phyloP scores from a whole-genome alignment of 495 filamentous ascomycete species.

The Massariosphaeria phaeospora region DNA sequence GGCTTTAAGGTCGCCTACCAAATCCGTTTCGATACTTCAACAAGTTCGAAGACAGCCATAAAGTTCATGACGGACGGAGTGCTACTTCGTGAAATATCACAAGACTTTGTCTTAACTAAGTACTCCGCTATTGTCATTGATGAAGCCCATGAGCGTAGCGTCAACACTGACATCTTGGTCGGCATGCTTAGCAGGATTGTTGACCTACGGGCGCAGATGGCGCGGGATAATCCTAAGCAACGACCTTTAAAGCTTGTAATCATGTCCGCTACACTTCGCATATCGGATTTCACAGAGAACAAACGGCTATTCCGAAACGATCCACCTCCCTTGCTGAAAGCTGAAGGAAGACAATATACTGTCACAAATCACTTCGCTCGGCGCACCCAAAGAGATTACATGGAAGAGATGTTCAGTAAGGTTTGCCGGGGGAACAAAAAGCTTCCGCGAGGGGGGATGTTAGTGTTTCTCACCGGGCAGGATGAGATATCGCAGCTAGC shows the following conservation, averaged over 20 bases:
- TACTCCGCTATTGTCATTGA: slow-evolving; percentile 95
- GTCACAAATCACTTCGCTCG: slow-evolving; percentile 87
- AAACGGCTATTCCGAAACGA: slow-evolving; percentile 65
- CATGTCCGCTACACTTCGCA: slow-evolving; percentile 92
- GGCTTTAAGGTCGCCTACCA: slow-evolving; percentile 72
- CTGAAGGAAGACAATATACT: slow-evolving; percentile 88
- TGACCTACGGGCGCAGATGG: slow-evolving; percentile 64
- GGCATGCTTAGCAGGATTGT: slow-evolving; percentile 93
- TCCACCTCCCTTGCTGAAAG: slow-evolving; percentile 77
- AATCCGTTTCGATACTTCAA: slow-evolving; percentile 87
- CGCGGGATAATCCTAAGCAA: slow-evolving; percentile 50
- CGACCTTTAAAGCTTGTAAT: slow-evolving; percentile 89
- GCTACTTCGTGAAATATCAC: slow-evolving; percentile 80
- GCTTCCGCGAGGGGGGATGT: slow-evolving; percentile 83
- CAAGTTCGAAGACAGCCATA: slow-evolving; percentile 77
- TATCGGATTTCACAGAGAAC: slow-evolving; percentile 88
- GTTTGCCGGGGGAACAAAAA: slow-evolving; percentile 84
- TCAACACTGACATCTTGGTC: slow-evolving; percentile 96
- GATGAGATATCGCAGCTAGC: slow-evolving; percentile 78
- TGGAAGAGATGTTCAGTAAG: slow-evolving; percentile 83
- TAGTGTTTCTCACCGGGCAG: slow-evolving; percentile 94
- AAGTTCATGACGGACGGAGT: slow-evolving; percentile 99
- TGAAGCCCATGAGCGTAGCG: slow-evolving; percentile 94
- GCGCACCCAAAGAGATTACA: slow-evolving; percentile 77
- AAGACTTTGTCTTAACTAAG: slow-evolving; percentile 85